Evolutionary conservation across 228 moss, liverwort and hornwort genomes (phyloP).

Genomic region (Sphagnum fallax): DNA sequence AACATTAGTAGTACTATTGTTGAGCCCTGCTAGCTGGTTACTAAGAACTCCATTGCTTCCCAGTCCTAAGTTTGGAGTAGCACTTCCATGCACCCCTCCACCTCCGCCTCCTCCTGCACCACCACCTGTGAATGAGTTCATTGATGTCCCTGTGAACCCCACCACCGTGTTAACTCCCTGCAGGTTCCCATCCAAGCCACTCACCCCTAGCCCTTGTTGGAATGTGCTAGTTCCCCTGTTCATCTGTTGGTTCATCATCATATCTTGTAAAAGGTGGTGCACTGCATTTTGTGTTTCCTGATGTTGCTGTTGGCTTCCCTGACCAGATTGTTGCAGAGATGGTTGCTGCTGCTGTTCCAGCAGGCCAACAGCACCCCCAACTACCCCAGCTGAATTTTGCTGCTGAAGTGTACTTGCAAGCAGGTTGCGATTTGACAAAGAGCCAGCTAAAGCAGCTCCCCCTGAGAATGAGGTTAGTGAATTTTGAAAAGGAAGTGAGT

Average conservation of each 20-base stretch:
- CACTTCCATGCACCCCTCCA: constrained; percentile 56
- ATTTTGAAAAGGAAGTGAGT: constrained; percentile 92
- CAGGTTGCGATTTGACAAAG: constrained; percentile 53
- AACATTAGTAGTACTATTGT: constrained; percentile 52
- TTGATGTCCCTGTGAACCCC: constrained; percentile 19
- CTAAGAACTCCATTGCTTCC: constrained; percentile 38
- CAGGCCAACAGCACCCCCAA: constrained; percentile 14
- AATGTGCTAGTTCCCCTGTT: constrained; percentile 28
- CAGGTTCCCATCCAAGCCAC: constrained; percentile 23
- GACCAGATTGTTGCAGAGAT: constrained; percentile 32
- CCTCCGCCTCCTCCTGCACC: constrained; percentile 15
- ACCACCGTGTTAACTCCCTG: constrained; percentile 47
- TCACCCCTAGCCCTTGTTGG: constrained; percentile 54
- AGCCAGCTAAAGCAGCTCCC: constrained; percentile 32
- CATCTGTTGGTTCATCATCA: constrained; percentile 95
- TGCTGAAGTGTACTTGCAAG: constrained; percentile 56
- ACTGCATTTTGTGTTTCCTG: constrained; percentile 59
- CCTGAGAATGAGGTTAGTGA: constrained; percentile 78
- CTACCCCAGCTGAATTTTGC: constrained; percentile 36
- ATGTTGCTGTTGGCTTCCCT: constrained; percentile 27
- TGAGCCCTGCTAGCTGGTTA: constrained; percentile 38
- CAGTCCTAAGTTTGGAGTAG: constrained; percentile 48
- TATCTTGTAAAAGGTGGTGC: constrained; percentile 86
- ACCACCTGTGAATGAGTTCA: neutral
- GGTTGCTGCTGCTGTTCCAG: constrained; percentile 32